These are phyloP conservation scores for Microsporum audouinii DNA, from an alignment of 2,329 filamentous ascomycete species.

Conservation along the genomic window DNA sequence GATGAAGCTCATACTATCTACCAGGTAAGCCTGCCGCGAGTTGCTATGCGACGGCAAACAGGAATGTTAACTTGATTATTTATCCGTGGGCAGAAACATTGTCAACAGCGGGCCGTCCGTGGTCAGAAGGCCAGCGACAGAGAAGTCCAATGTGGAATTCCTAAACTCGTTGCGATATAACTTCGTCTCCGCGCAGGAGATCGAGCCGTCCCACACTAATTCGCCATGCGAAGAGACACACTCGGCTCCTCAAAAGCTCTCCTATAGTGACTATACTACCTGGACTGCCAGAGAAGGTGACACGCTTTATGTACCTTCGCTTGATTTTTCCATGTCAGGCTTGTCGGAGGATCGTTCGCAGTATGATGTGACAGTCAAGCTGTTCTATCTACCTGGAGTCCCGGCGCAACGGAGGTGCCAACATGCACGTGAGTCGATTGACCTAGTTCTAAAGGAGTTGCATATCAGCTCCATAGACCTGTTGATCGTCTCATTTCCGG, in stretches of 20 bases:
- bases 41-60: background rate
- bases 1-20: conserved; percentile 76
- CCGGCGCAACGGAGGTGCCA: conserved; percentile 52
- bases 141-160: conserved; percentile 86
- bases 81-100: conserved; percentile 51
- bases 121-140: conserved; percentile 63
- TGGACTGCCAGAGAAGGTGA: conserved; percentile 57
- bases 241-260: conserved; percentile 11
- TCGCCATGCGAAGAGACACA: conserved; percentile 16
- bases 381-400: conserved; percentile 77
- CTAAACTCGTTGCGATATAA: conserved; percentile 78
- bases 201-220: conserved; percentile 30
- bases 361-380: conserved; percentile 91
- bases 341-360: conserved; percentile 69
- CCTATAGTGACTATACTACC: conserved; percentile 28
- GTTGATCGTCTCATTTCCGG: conserved; percentile 84
- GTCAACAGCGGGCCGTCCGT: conserved; percentile 75
- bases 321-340: conserved; percentile 59
- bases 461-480: conserved; percentile 67
- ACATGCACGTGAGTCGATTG: conserved; percentile 67
- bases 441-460: conserved; percentile 69
- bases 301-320: conserved; percentile 63
- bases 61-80: background rate
- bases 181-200: conserved; percentile 61
- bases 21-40: conserved; percentile 47